A percentile compares a stretch with the other conserved stretches of the same genome.
Evolutionary conservation across 139 green algal species (phyloP).

Genomic region (Chlorella ohadii): DNA sequence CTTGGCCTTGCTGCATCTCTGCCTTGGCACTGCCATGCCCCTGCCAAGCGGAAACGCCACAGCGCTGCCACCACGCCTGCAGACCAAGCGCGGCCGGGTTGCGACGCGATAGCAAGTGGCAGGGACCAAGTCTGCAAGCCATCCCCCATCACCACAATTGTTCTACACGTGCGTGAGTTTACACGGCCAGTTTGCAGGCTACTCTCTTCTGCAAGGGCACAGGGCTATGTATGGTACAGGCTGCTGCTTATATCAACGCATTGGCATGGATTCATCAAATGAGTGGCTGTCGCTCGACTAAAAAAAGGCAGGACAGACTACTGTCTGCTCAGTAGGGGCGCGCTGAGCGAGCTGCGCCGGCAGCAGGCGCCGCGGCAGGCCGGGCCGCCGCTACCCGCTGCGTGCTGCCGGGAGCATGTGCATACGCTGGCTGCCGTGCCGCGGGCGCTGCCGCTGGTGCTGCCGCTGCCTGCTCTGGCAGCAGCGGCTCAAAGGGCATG

Average conservation of each 20-base stretch:
- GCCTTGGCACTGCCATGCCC: too few relatives aligned
- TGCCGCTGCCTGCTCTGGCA: constrained; percentile 5
- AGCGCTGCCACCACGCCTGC: too few relatives aligned
- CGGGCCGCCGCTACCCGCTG: not conserved
- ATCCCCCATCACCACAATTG: too few relatives aligned
- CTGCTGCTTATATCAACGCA: not conserved
- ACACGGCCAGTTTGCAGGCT: too few relatives aligned
- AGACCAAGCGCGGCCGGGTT: too few relatives aligned
- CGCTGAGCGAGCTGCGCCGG: not conserved
- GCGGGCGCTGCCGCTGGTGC: not conserved
- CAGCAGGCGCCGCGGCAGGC: not conserved
- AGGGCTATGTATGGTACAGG: not conserved
- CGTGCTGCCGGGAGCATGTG: not conserved
- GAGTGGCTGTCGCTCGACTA: too few relatives aligned
- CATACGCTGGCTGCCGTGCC: not conserved
- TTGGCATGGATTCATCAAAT: not conserved
- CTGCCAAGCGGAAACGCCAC: too few relatives aligned
- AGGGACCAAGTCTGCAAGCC: too few relatives aligned
- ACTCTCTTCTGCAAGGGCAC: too few relatives aligned
- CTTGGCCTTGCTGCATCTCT: too few relatives aligned
- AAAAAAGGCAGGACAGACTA: not conserved
- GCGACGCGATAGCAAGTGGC: too few relatives aligned
- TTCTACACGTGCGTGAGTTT: too few relatives aligned
- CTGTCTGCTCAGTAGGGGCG: constrained; percentile 3
- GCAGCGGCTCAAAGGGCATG: constrained; percentile 74